phyloP scores from a whole-genome alignment of 352 stramenopile genomes.

The Globisporangium rhizosaccharum region DNA sequence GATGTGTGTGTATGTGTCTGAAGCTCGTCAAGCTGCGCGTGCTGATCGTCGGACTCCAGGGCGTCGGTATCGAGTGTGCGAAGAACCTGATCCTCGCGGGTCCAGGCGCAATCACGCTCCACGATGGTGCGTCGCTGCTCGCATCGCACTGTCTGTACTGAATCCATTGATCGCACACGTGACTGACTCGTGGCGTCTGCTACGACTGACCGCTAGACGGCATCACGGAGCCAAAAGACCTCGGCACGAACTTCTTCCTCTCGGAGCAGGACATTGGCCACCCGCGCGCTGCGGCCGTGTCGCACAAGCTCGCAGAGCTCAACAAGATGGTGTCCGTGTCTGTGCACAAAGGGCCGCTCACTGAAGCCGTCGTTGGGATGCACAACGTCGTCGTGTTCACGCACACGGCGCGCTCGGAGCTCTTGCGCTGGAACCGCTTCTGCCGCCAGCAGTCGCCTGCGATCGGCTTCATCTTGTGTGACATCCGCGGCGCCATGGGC shows the following conservation, averaged over 20 bases:
- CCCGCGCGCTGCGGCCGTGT: constrained; percentile 50
- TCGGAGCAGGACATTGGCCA: constrained; percentile 72
- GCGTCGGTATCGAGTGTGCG: constrained; percentile 86
- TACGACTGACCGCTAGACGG: constrained; percentile 27
- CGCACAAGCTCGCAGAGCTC: constrained; percentile 85
- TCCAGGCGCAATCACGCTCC: constrained; percentile 82
- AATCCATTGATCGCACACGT: neutral
- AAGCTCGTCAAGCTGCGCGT: constrained; percentile 79
- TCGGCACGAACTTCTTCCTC: constrained; percentile 94
- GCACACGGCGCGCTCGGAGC: constrained; percentile 59
- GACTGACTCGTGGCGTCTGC: constrained; percentile 4
- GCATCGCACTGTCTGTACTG: neutral
- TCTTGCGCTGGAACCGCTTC: constrained; percentile 88
- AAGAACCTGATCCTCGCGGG: constrained; percentile 94
- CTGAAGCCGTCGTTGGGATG: constrained; percentile 49
- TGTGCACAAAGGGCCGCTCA: constrained; percentile 63
- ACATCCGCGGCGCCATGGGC: constrained; percentile 71
- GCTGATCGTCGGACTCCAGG: constrained; percentile 80
- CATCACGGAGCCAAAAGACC: constrained; percentile 71
- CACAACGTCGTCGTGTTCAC: constrained; percentile 90
- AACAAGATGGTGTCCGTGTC: constrained; percentile 89
- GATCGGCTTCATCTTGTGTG: constrained; percentile 80
- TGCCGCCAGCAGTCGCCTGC: constrained; percentile 71
- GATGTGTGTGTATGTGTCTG: neutral
- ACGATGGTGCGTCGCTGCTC: constrained; percentile 46